Percentiles rank a stretch among this genome's conserved stretches.
Evolutionary conservation across 108 stramenopile species (phyloP).

Genomic region (Skeletonema grethae): DNA sequence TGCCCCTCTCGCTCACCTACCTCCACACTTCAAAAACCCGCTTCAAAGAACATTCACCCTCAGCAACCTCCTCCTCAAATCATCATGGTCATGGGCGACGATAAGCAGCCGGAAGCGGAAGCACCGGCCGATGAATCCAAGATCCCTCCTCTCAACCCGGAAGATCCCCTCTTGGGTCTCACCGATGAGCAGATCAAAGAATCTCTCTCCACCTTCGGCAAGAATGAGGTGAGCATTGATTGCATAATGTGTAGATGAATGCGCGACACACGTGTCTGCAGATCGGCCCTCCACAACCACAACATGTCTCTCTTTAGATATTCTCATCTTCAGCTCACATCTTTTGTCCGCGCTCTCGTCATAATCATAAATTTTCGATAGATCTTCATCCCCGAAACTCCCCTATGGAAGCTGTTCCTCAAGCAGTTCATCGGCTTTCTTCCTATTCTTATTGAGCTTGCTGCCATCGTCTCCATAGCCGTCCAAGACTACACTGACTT

Average conservation of each 20-base stretch:
- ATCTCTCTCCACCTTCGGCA: constrained; percentile 15
- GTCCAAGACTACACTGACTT: constrained; percentile 58
- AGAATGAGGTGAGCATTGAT: constrained; percentile 26
- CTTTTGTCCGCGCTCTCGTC: not conserved
- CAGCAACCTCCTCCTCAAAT: too few species aligned
- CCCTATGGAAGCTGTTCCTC: constrained; percentile 34
- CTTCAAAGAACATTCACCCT: too few species aligned
- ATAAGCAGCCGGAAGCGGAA: too few species aligned
- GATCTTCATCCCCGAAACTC: constrained; percentile 37
- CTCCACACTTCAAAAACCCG: too few species aligned
- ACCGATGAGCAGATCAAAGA: constrained; percentile 11
- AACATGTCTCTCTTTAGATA: not conserved
- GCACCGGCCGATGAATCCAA: not conserved
- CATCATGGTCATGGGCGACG: too few species aligned
- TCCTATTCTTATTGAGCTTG: constrained; percentile 58
- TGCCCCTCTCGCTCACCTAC: too few species aligned
- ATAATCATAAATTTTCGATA: not conserved
- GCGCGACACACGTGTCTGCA: too few species aligned
- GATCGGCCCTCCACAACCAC: too few species aligned
- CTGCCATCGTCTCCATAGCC: constrained; percentile 49
- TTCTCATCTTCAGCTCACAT: not conserved
- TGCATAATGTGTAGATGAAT: not conserved
- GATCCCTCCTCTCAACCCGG: constrained; percentile 28
- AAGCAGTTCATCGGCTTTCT: constrained; percentile 43
- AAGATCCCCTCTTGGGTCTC: constrained; percentile 29